A percentile compares a stretch with the other conserved stretches of the same genome.
phyloP scores from a whole-genome alignment of 192 early-diverging fungal species.

The Globomyces pollinis-pini region DNA sequence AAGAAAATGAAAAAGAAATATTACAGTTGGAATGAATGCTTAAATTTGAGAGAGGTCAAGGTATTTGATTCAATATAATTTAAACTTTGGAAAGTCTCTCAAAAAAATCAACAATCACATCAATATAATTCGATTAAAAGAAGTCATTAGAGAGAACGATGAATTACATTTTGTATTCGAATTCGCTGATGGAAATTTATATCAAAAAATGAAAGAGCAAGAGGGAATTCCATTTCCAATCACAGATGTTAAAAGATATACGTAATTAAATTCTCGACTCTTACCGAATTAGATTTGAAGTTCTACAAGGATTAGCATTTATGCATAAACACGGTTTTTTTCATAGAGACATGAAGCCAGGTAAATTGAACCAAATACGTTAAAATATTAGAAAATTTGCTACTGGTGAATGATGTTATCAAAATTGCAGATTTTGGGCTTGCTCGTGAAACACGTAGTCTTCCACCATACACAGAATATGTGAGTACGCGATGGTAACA shows the following conservation, averaged over 20 bases:
- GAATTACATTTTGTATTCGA: conserved; percentile 93
- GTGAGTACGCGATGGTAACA: conserved; percentile 92
- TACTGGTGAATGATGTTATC: conserved; percentile 50
- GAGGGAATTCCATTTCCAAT: conserved; percentile 60
- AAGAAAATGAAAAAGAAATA: conserved; percentile 87
- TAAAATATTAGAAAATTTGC: conserved; percentile 70
- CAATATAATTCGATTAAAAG: conserved; percentile 77
- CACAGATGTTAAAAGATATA: conserved; percentile 62
- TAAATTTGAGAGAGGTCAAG: conserved; percentile 73
- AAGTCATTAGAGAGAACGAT: conserved; percentile 77
- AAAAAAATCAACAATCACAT: conserved; percentile 67
- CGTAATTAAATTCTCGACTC: too few relatives aligned
- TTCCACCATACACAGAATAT: conserved; percentile 92
- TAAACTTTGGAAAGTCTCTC: conserved; percentile 51
- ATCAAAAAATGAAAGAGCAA: conserved; percentile 75
- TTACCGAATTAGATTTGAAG: conserved; percentile 57
- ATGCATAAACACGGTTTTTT: conserved; percentile 92
- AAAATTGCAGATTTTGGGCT: conserved; percentile 98
- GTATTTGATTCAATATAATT: conserved; percentile 27
- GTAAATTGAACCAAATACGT: conserved; percentile 14
- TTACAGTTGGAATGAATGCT: conserved; percentile 59
- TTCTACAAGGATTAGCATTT: conserved; percentile 76
- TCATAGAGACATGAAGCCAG: conserved; percentile 94
- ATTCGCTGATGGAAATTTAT: conserved; percentile 90
- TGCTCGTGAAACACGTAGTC: conserved; percentile 79